These are phyloP conservation scores for Euphorbia lathyris DNA, from an alignment of 345 rosid species.

Conservation along the genomic window DNA sequence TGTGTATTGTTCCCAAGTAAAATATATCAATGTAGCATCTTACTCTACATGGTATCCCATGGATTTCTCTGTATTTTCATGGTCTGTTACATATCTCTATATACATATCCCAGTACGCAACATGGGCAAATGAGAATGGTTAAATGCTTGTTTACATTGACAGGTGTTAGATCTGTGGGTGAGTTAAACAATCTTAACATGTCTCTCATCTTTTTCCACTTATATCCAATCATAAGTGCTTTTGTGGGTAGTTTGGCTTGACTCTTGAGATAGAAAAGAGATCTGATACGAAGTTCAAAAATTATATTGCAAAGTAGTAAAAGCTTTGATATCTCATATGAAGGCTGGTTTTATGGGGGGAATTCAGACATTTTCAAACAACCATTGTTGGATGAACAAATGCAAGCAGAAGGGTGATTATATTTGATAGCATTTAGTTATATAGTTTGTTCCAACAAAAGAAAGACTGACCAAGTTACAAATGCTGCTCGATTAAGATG, in stretches of 20 bases:
- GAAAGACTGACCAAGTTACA: constrained; percentile 71
- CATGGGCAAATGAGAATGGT: neutral
- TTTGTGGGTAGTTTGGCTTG: neutral
- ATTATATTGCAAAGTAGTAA: neutral
- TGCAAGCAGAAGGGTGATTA: neutral
- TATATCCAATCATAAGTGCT: neutral
- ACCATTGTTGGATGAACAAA: neutral
- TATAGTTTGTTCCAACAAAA: neutral
- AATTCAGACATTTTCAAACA: neutral
- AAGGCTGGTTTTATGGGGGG: neutral
- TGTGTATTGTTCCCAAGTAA: no score
- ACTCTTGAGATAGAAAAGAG: neutral
- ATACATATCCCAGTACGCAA: neutral
- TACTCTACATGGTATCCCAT: no score
- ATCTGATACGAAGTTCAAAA: neutral
- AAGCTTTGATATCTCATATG: no score
- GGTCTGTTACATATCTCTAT: no score
- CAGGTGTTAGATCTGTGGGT: neutral
- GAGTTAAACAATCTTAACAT: constrained; percentile 1
- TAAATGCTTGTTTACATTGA: neutral
- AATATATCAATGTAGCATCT: no score
- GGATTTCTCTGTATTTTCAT: no score
- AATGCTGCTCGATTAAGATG: constrained; percentile 67
- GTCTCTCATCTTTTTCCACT: neutral
- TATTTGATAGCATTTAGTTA: neutral